Percentiles rank a stretch among this genome's conserved stretches.
These are phyloP conservation scores for Chlorella vulgaris DNA, from an alignment of 139 green algal genomes.

Conservation along the genomic window DNA sequence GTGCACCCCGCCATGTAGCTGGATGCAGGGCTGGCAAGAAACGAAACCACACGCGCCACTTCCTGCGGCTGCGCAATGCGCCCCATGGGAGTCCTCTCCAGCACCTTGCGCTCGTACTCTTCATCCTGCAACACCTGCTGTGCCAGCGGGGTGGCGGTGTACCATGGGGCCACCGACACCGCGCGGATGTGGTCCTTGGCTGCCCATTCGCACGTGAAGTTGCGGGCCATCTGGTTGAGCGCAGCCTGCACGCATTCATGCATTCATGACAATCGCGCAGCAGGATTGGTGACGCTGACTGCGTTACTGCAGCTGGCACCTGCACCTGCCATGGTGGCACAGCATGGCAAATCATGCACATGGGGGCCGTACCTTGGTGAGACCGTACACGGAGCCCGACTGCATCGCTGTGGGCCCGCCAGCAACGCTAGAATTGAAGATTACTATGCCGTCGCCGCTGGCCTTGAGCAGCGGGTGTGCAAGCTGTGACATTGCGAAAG, in stretches of 20 bases:
- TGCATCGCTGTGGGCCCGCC: conserved; percentile 81
- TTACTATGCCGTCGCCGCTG: conserved; percentile 49
- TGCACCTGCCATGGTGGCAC: not conserved
- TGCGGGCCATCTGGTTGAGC: conserved; percentile 89
- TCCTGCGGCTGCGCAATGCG: conserved; percentile 77
- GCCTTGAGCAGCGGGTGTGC: conserved; percentile 57
- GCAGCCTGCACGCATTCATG: conserved; percentile 56
- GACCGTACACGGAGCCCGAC: conserved; percentile 9
- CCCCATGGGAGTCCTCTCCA: conserved; percentile 76
- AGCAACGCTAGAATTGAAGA: conserved; percentile 89
- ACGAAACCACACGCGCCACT: conserved; percentile 74
- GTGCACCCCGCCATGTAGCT: conserved; percentile 84
- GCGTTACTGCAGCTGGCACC: not conserved
- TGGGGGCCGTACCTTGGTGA: conserved; percentile 14
- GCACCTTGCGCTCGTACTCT: conserved; percentile 59
- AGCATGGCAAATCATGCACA: too few relatives aligned
- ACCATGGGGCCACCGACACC: conserved; percentile 91
- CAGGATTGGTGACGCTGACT: not conserved
- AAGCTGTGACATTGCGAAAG: conserved; percentile 75
- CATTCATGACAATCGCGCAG: not conserved
- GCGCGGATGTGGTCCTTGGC: conserved; percentile 77
- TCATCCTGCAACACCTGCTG: conserved; percentile 60
- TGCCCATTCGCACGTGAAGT: conserved; percentile 90
- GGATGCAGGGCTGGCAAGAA: conserved; percentile 68
- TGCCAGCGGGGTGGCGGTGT: conserved; percentile 82